Conservation (phyloP, 2,329 filamentous ascomycete species). For the Penicillium sp. region DNA sequence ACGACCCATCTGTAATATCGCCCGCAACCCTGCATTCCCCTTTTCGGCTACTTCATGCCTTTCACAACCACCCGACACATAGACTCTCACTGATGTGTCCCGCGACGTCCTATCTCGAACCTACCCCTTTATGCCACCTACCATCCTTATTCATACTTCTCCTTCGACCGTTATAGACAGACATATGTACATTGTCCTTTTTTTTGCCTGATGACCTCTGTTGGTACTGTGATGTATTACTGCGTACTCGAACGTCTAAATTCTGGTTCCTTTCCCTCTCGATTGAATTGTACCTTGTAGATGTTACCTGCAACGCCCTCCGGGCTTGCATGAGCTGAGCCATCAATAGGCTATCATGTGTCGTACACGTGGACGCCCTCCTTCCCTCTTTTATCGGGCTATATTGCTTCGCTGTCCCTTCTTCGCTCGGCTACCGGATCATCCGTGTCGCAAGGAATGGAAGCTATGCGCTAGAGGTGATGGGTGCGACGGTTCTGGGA, state of each 20-base stretch:
- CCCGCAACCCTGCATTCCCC: conserved; percentile 8
- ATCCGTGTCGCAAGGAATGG: no score
- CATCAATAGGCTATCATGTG: no score
- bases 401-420: no score
- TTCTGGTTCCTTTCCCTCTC: conserved; percentile 17
- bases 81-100: background rate
- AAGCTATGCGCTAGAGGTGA: no score
- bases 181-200: no score
- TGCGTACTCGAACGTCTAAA: no score
- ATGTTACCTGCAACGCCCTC: no score
- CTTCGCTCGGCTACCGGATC: no score
- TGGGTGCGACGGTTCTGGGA: no score
- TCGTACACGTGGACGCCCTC: no score
- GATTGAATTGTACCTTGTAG: conserved; percentile 24
- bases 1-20: conserved; percentile 14
- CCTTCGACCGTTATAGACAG: conserved; percentile 21
- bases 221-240: conserved; percentile 15
- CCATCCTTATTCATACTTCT: conserved; percentile 7
- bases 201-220: conserved; percentile 17
- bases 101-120: conserved; percentile 1
- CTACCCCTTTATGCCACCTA: conserved; percentile 19
- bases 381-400: no score
- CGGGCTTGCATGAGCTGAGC: no score
- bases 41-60: conserved; percentile 10
- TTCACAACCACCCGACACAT: background rate